These are phyloP conservation scores for Cytospora leucostoma DNA, from an alignment of 2,329 filamentous ascomycete species.

Conservation along the genomic window DNA sequence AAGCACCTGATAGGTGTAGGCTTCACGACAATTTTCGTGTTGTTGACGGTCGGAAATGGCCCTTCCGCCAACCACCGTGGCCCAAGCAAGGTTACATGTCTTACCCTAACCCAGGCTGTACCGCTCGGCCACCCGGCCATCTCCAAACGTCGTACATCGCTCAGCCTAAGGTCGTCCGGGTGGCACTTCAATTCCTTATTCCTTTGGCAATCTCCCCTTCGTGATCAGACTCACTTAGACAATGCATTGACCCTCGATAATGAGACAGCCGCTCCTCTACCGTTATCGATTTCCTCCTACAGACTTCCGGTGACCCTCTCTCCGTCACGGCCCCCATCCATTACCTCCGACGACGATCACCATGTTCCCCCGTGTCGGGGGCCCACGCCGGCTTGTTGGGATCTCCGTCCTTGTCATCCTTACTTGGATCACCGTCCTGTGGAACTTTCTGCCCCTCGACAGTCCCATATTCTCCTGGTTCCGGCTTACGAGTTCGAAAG, in stretches of 20 bases:
- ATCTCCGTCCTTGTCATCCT: conserved; percentile 20
- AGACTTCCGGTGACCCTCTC: background rate
- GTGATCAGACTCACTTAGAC: background rate
- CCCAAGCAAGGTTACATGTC: too few relatives aligned
- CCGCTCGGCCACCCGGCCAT: too few relatives aligned
- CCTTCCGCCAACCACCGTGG: too few relatives aligned
- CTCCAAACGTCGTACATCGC: background rate
- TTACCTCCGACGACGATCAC: conserved; percentile 6
- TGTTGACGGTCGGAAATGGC: too few relatives aligned
- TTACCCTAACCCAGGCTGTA: too few relatives aligned
- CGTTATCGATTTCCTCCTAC: conserved; percentile 4
- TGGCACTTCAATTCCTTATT: background rate
- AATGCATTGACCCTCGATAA: conserved; percentile 5
- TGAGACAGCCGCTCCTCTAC: conserved; percentile 1
- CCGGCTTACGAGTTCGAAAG: conserved; percentile 32
- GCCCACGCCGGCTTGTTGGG: conserved; percentile 24
- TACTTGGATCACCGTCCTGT: conserved; percentile 29
- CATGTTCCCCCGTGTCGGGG: conserved; percentile 27
- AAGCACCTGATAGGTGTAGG: too few relatives aligned
- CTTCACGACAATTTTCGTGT: too few relatives aligned
- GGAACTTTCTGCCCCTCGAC: conserved; percentile 36
- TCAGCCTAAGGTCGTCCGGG: background rate
- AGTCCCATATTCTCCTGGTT: conserved; percentile 33
- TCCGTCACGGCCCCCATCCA: background rate
- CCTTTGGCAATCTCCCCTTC: background rate